Evolutionary conservation across 257 asterid species (phyloP), one percentile per base, ranked within the genome.

Genomic region (Nicotiana tomentosiformis): DNA sequence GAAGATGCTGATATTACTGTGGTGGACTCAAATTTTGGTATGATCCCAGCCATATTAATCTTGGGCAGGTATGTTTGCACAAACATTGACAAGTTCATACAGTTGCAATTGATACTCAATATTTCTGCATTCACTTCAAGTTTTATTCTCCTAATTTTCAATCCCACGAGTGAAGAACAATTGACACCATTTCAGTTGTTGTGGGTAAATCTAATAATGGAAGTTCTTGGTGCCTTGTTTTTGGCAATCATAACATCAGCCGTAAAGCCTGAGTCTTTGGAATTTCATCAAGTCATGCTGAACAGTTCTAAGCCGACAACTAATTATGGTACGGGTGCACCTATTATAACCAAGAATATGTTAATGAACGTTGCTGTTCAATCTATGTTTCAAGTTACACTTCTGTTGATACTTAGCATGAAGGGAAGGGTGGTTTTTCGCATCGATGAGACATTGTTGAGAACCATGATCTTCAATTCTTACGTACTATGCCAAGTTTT

Each of bases 401-500:
- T 84, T 58, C 17, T 88, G 16, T 4, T 87, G 80, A 56, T 62
- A 11, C 60, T 90, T 10, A 76, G 51, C 57, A 7, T 69, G 77
- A 87, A 84, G 66, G 93, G 90, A 1, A 81, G 81, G 56, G 33
- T 53, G 5, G 12, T 82, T 79, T 35, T 86, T 49, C 37, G 51
- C 20, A 18, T 58, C 9, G 77, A 80, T 10, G 88, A 84, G 56
- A 65, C 20, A 7, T 81, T 55, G 16, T 7, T 88, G 29, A 37
- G 33, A 5, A 61, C 88, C 43, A 77, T 86, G 86, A 68, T 86
- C 29, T 88, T 86, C 83, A 80, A 84, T 58, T 80, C 77, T 37
- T 90, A 83, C n/a, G 86, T 81, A 1, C 16, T 90, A 32, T 88
- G 85, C 77, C 93, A 90, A 26, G 88, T 87, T 68, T 87, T 86